Evolutionary conservation across 73 alveolate species (phyloP).

Genomic region (Blepharisma stoltei): DNA sequence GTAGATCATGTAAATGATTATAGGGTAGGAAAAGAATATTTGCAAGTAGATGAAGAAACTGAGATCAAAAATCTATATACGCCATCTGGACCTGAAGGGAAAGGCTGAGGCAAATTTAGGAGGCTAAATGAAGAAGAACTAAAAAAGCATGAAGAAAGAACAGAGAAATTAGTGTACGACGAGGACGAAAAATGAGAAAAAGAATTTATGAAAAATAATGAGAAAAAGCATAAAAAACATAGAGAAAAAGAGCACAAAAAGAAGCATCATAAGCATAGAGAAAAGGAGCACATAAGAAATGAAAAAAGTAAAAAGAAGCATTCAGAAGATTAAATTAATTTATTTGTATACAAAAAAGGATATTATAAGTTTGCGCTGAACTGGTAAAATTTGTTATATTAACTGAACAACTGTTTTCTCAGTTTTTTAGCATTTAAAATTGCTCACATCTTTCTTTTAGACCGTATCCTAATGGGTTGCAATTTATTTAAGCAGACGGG

Average conservation of each 20-base stretch:
- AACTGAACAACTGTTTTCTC: no score
- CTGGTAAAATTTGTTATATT: no score
- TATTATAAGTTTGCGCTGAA: no score
- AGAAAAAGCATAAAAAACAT: conserved; percentile 23
- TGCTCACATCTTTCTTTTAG: no score
- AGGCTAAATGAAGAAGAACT: conserved; percentile 73
- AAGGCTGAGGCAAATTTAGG: conserved; percentile 98
- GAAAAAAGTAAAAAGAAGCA: background rate
- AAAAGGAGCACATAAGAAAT: background rate
- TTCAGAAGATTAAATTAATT: no score
- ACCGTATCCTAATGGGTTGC: no score
- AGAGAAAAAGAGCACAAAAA: conserved; percentile 23
- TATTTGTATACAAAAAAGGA: no score
- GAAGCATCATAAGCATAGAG: background rate
- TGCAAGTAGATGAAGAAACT: conserved; percentile 56
- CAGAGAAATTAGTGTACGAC: conserved; percentile 16
- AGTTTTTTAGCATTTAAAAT: no score
- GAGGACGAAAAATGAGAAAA: conserved; percentile 42
- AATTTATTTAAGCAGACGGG: no score
- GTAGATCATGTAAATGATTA: conserved; percentile 92
- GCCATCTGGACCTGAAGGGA: conserved; percentile 98
- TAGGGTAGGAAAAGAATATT: conserved; percentile 85
- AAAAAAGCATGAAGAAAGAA: conserved; percentile 59
- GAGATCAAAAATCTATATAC: conserved; percentile 72
- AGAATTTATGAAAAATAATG: conserved; percentile 32